These are phyloP conservation scores for Xerocomus cyaneibrunnescens DNA, from an alignment of 1,284 basidiomycete species.

Conservation along the genomic window DNA sequence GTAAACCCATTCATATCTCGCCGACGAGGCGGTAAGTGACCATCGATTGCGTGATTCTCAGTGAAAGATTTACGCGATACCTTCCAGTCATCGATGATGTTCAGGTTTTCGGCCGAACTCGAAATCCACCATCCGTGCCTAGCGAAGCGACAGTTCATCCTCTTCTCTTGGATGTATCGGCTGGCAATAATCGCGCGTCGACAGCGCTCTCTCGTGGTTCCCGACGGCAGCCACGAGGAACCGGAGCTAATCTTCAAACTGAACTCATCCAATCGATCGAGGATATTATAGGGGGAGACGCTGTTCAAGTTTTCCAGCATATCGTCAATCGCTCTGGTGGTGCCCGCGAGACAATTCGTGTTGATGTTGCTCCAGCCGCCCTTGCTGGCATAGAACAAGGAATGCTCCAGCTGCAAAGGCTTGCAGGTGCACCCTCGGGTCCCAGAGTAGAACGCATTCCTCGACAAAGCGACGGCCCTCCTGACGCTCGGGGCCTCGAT, in stretches of 20 bases:
- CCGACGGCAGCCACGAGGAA: conserved; percentile 57
- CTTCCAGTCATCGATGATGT: conserved; percentile 49
- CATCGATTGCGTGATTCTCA: conserved; percentile 1
- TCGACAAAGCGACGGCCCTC: conserved; percentile 47
- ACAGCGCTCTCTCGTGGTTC: conserved; percentile 48
- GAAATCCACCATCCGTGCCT: conserved; percentile 48
- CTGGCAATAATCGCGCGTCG: conserved; percentile 45
- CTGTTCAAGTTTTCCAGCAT: conserved; percentile 82
- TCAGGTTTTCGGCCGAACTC: conserved; percentile 61
- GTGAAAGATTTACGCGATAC: conserved; percentile 7
- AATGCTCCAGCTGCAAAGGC: conserved; percentile 46
- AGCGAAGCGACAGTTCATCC: conserved; percentile 79
- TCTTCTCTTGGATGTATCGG: conserved; percentile 66
- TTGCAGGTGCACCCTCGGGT: conserved; percentile 49
- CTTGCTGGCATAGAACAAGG: conserved; percentile 57
- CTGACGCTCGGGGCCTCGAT: conserved; percentile 61
- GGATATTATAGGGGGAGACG: conserved; percentile 78
- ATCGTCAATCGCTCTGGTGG: conserved; percentile 61
- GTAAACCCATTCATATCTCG: conserved; percentile 52
- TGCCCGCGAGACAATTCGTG: conserved; percentile 63
- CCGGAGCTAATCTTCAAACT: conserved; percentile 46
- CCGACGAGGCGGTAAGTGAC: conserved; percentile 49
- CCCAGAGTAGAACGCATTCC: conserved; percentile 60
- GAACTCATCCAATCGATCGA: conserved; percentile 81
- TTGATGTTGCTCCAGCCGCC: conserved; percentile 66